Conservation (phyloP, 2,329 filamentous ascomycete species). For the Trichoderma aggressivum region DNA sequence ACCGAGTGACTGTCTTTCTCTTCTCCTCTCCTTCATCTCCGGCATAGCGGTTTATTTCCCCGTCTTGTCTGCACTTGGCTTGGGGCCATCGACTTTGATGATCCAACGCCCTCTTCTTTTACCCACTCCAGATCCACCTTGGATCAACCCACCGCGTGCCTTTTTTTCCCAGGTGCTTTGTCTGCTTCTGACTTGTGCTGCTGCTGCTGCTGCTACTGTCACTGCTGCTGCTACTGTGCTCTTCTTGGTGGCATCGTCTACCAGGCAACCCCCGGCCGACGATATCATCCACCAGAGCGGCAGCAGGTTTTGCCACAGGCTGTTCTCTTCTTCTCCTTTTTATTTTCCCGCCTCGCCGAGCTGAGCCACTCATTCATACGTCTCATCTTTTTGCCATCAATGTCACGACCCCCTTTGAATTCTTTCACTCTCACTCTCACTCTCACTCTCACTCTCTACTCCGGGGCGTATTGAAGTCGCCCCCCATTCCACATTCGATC, state of each 20-base stretch:
- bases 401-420: background rate
- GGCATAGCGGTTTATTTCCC: conserved; percentile 8
- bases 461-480: background rate
- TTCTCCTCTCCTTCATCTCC: background rate
- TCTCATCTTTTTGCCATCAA: background rate
- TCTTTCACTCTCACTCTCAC: background rate
- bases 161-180: conserved; percentile 3
- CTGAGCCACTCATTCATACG: background rate
- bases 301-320: background rate
- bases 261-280: background rate
- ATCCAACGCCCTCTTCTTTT: background rate
- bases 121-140: conserved; percentile 13
- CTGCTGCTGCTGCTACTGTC: no score
- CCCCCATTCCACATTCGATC: background rate
- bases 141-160: conserved; percentile 4
- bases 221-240: no score
- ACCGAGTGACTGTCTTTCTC: background rate
- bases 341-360: background rate
- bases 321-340: background rate
- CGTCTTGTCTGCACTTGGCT: conserved; percentile 18
- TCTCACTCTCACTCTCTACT: background rate
- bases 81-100: background rate
- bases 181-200: background rate
- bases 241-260: background rate
- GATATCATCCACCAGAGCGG: background rate